These are phyloP conservation scores for Persicaria maculosa DNA, from an alignment of 148 eudicot species.

Conservation along the genomic window DNA sequence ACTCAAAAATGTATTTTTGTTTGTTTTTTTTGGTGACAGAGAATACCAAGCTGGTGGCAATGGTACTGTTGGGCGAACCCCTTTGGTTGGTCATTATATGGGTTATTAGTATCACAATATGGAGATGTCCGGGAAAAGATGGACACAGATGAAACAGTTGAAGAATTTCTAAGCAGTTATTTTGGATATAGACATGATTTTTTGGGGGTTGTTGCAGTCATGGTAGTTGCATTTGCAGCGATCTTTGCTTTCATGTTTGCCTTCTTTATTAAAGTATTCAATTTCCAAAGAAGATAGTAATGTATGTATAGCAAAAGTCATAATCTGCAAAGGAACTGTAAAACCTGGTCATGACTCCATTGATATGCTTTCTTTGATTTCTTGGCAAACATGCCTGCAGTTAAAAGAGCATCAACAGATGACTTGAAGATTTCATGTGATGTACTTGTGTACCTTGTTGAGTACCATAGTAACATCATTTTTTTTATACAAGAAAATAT, in stretches of 20 bases:
- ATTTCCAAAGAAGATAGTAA: slow-evolving; percentile 43
- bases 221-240: slow-evolving; percentile 31
- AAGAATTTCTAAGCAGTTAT: slow-evolving; percentile 27
- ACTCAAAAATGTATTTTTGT: neutral
- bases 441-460: too few relatives aligned
- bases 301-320: neutral
- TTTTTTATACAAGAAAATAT: too few relatives aligned
- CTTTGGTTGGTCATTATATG: slow-evolving; percentile 54
- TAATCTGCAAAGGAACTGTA: too few relatives aligned
- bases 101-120: slow-evolving; percentile 51
- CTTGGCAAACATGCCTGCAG: too few relatives aligned
- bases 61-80: slow-evolving; percentile 64
- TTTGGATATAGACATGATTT: slow-evolving; percentile 43
- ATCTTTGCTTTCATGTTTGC: slow-evolving; percentile 47
- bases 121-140: slow-evolving; percentile 31
- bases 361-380: too few relatives aligned
- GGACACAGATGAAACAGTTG: slow-evolving; percentile 26
- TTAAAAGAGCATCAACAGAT: too few relatives aligned
- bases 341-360: too few relatives aligned
- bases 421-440: too few relatives aligned
- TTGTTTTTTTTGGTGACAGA: slow-evolving; percentile 19
- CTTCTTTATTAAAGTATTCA: slow-evolving; percentile 40
- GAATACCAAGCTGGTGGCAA: slow-evolving; percentile 53
- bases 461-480: too few relatives aligned
- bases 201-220: slow-evolving; percentile 37